A percentile compares a stretch with the other conserved stretches of the same genome.
Conservation (phyloP, 768 basidiomycete genomes). For the Termitomyces titanicus region DNA sequence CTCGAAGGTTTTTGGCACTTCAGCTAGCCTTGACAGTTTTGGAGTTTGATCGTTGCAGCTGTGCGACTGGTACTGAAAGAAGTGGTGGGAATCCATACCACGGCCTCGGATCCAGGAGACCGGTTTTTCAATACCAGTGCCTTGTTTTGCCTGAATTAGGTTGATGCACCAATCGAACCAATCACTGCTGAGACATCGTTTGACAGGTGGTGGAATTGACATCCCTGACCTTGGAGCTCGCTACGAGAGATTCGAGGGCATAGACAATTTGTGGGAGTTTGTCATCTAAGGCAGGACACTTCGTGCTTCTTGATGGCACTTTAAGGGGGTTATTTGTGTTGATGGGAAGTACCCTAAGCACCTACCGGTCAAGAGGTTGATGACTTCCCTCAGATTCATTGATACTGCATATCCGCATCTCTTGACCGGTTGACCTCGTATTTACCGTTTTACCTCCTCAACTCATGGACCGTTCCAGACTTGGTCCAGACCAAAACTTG, state of each 20-base stretch:
- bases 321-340: too few relatives aligned
- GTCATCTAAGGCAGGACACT: too few relatives aligned
- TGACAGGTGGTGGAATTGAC: slow-evolving; percentile 86
- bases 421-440: too few relatives aligned
- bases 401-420: too few relatives aligned
- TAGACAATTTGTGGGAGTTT: slow-evolving; percentile 89
- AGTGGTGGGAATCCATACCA: slow-evolving; percentile 33
- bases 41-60: slow-evolving; percentile 32
- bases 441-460: too few relatives aligned
- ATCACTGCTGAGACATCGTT: slow-evolving; percentile 82
- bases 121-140: background rate
- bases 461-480: too few relatives aligned
- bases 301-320: too few relatives aligned
- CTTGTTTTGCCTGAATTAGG: slow-evolving; percentile 39
- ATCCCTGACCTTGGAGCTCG: slow-evolving; percentile 74
- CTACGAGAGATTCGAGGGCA: slow-evolving; percentile 72
- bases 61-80: slow-evolving; percentile 22
- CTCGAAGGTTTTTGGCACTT: slow-evolving; percentile 60
- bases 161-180: slow-evolving; percentile 89
- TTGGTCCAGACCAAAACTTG: too few relatives aligned
- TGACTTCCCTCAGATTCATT: too few relatives aligned
- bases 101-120: slow-evolving; percentile 44
- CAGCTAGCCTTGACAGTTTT: slow-evolving; percentile 58
- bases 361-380: too few relatives aligned
- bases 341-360: too few relatives aligned